phyloP scores from a whole-genome alignment of 2,329 filamentous ascomycete genomes.

The Achaetomium macrosporum region DNA sequence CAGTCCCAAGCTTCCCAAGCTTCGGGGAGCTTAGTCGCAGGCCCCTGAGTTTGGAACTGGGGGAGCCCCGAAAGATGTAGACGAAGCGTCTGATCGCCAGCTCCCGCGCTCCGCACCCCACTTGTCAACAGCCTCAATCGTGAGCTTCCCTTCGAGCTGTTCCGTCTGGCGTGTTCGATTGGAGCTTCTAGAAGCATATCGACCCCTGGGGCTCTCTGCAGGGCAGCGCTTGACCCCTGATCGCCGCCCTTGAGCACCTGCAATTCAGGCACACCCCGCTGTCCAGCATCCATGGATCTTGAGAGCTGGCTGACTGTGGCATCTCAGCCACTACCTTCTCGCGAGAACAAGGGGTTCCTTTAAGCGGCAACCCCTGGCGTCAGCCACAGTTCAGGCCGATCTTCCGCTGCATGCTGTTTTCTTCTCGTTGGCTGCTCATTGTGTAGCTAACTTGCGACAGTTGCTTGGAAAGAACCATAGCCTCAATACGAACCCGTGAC shows the following conservation, averaged over 20 bases:
- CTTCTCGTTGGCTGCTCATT: constrained; percentile 2
- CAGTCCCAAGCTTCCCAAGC: neutral
- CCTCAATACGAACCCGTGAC: neutral
- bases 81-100: constrained; percentile 26
- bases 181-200: constrained; percentile 21
- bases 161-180: constrained; percentile 1
- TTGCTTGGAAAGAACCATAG: constrained; percentile 11
- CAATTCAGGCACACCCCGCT: no score
- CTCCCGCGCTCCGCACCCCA: constrained; percentile 1
- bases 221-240: constrained; percentile 15
- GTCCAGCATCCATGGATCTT: no score
- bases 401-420: constrained; percentile 1
- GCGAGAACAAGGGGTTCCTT: neutral
- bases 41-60: constrained; percentile 1
- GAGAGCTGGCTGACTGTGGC: neutral
- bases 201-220: neutral
- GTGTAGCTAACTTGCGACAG: constrained; percentile 14
- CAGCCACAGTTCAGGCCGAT: neutral
- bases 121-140: neutral
- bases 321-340: neutral
- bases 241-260: constrained; percentile 8
- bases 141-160: neutral
- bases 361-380: neutral
- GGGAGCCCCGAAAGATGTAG: constrained; percentile 7
- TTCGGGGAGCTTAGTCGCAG: neutral